Percentiles rank a stretch among this genome's conserved stretches.
Conservation (phyloP, 805 yeast genomes). For the Lachancea mirantina region DNA sequence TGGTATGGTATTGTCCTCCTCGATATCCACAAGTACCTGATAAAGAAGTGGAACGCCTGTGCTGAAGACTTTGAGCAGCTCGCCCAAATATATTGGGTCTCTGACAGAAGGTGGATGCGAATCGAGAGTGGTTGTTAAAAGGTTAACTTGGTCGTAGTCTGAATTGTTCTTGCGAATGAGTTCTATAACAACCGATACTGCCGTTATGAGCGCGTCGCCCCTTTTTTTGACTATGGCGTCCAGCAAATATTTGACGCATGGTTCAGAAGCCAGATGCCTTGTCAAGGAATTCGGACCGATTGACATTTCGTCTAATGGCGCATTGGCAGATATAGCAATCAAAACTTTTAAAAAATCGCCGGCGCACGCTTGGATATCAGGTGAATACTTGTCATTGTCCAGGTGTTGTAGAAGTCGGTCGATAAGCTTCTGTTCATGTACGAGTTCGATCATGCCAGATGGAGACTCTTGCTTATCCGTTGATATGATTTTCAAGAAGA, state of each 20-base stretch:
- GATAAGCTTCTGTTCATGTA: conserved; percentile 67
- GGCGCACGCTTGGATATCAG: conserved; percentile 80
- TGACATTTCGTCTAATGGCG: conserved; percentile 66
- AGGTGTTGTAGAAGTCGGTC: conserved; percentile 62
- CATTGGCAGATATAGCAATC: conserved; percentile 91
- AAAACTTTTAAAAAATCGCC: conserved; percentile 92
- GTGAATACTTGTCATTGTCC: conserved; percentile 44
- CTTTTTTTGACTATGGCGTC: conserved; percentile 57
- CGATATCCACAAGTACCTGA: conserved; percentile 21
- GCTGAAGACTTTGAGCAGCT: conserved; percentile 67
- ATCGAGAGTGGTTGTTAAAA: conserved; percentile 64
- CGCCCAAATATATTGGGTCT: conserved; percentile 87
- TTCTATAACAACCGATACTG: conserved; percentile 90
- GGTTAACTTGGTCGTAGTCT: conserved; percentile 84
- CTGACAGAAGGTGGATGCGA: conserved; percentile 83
- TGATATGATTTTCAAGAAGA: conserved; percentile 77
- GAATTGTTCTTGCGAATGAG: conserved; percentile 91
- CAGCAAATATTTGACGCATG: conserved; percentile 54
- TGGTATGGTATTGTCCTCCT: conserved; percentile 13
- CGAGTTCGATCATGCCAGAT: conserved; percentile 76
- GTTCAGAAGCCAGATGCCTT: conserved; percentile 72
- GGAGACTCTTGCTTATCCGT: conserved; percentile 87
- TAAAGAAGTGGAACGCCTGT: conserved; percentile 38
- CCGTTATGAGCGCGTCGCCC: conserved; percentile 80
- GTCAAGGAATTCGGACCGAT: conserved; percentile 93